Evolutionary conservation across 2,329 filamentous ascomycete species (phyloP).

Genomic region (Epichloe gansuensis): DNA sequence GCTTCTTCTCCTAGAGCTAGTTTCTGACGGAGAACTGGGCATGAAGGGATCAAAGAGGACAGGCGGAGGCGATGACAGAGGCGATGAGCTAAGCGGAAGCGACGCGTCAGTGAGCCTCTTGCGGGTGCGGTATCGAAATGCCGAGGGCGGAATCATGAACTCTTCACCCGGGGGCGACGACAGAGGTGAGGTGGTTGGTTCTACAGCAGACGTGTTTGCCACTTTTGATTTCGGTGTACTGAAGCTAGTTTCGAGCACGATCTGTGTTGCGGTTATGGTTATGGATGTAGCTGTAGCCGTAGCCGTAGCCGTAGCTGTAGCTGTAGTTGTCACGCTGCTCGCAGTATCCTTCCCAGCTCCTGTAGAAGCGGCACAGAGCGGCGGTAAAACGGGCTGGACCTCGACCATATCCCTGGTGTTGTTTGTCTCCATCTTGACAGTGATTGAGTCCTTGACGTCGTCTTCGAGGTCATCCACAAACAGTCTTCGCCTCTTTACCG

Average conservation of each 20-base stretch:
- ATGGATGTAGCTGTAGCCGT: constrained; percentile 1
- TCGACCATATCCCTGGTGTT: background rate
- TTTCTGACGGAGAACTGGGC: constrained; percentile 23
- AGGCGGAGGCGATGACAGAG: constrained; percentile 44
- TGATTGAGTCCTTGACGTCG: background rate
- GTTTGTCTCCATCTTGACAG: background rate
- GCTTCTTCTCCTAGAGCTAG: constrained; percentile 21
- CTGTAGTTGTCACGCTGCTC: constrained; percentile 1
- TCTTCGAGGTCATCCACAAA: constrained; percentile 6
- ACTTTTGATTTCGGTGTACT: constrained; percentile 9
- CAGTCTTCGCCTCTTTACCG: constrained; percentile 23
- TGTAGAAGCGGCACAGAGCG: background rate
- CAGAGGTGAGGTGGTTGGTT: constrained; percentile 22
- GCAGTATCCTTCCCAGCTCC: constrained; percentile 8
- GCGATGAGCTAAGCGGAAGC: constrained; percentile 34
- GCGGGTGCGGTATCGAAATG: constrained; percentile 12
- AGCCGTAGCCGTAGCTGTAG: background rate
- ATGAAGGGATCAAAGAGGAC: constrained; percentile 39
- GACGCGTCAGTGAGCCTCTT: constrained; percentile 12
- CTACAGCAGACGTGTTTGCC: constrained; percentile 8
- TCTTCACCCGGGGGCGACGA: constrained; percentile 26
- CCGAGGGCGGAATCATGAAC: constrained; percentile 15
- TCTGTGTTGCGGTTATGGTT: background rate
- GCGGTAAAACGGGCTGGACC: background rate
- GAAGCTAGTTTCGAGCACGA: constrained; percentile 1